Evolutionary conservation across 2,329 filamentous ascomycete species (phyloP), one percentile per base, ranked within the genome.

Genomic region (Didymella glomerata): DNA sequence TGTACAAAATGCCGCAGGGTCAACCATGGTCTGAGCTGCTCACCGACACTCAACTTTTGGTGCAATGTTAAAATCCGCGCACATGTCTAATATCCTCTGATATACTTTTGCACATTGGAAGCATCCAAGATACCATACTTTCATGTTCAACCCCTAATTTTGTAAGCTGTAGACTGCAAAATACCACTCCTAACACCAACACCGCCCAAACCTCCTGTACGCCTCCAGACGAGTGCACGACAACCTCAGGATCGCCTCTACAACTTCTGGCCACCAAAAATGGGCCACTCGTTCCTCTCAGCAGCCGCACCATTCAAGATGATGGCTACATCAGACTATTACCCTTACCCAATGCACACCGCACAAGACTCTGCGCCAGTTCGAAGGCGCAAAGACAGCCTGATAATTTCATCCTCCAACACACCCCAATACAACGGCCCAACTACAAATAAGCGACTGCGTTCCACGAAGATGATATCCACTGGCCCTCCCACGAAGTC

Each of bases 1-100:
- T 53, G 55, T 48, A 45, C 49, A 54, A 58, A 53, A 54, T 54
- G 18, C 50, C 56, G 50, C 46, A 58, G 53, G 56, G 56, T 58
- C 56, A 58, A 58, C 56, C 49, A 58, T 54, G 56, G 56, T 32
- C 30, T 24, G n/a, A 27, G 30, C 34, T 40, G 36, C 56, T 58
- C 56, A 54, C 56, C 49, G 46, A 58, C 50, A 49, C 55, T 34
- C 40, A 22, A 51, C 40, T 18, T 46, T 51, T 41, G 41, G 11
- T 44, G 28, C 38, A 41, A 51, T 40, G n/a, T 47, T 27, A 52
- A 53, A 41, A 25, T 30, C 18, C 34, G 24, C 27, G 18, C 54
- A 41, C 20, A 25, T 30, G 4, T 11, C 13, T 30, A 44, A 56
- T 50, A 36, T 42, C 18, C 48, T 28, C 54, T 50, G 3, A n/a